Evolutionary conservation across 2,329 filamentous ascomycete species (phyloP).

Genomic region (Mycosphaerella sp.): DNA sequence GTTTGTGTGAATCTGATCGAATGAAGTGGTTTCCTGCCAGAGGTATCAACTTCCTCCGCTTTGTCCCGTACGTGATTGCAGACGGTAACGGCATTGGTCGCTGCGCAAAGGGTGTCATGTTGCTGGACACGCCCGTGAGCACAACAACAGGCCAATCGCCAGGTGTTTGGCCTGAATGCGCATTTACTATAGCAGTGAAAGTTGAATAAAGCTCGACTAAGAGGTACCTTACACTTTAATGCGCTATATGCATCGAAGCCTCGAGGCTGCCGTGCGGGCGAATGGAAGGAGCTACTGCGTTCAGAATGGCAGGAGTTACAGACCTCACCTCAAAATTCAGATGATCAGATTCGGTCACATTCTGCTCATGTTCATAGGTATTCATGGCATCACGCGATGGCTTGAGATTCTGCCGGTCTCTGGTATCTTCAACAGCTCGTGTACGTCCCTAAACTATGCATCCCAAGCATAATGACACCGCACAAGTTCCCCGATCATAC

Average conservation of each 20-base stretch:
- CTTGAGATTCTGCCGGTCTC: slow-evolving; percentile 8
- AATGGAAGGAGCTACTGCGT: not conserved
- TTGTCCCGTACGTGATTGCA: slow-evolving; percentile 22
- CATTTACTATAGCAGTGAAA: not conserved
- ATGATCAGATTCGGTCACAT: not conserved
- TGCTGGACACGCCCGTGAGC: not conserved
- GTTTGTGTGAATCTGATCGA: slow-evolving; percentile 13
- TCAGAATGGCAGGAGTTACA: not conserved
- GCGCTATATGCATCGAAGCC: not conserved
- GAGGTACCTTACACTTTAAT: not conserved
- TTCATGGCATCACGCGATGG: not conserved
- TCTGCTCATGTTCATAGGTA: not conserved
- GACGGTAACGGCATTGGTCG: not conserved
- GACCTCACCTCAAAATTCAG: not conserved
- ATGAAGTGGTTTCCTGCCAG: slow-evolving; percentile 18
- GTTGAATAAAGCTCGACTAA: not conserved
- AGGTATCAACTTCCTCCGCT: slow-evolving; percentile 16
- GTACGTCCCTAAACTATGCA: not conserved
- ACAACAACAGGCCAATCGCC: not conserved
- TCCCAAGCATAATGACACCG: not conserved
- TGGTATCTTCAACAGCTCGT: slow-evolving; percentile 3
- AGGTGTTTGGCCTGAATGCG: not conserved
- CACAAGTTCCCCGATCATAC: not conserved
- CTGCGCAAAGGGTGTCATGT: not conserved
- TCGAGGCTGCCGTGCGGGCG: not conserved